Evolutionary conservation across 257 asterid species (phyloP).

Genomic region (Galeopsis tetrahit): DNA sequence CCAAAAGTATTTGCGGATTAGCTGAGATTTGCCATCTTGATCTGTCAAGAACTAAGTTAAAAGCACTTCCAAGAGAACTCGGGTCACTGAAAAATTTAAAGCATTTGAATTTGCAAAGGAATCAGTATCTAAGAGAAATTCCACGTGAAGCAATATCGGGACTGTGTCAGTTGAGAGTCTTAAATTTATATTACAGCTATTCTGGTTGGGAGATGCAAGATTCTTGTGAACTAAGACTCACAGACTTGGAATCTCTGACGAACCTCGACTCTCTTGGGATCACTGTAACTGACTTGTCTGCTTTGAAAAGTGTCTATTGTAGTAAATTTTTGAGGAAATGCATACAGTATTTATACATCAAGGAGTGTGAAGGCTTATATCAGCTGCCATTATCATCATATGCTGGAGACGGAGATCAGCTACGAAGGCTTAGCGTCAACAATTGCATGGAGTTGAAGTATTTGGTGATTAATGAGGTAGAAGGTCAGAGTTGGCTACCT

Average conservation of each 20-base stretch:
- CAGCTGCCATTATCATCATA: constrained; percentile 44
- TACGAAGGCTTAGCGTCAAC: constrained; percentile 53
- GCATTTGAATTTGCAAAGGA: constrained; percentile 55
- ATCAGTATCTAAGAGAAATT: constrained; percentile 43
- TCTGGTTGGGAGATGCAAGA: constrained; percentile 40
- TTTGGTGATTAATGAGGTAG: constrained; percentile 43
- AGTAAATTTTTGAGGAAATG: constrained; percentile 39
- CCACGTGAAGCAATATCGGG: constrained; percentile 47
- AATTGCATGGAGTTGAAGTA: constrained; percentile 44
- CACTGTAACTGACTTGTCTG: constrained; percentile 39
- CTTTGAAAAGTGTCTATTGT: constrained; percentile 40
- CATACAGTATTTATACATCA: constrained; percentile 51
- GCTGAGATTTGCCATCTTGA: constrained; percentile 51
- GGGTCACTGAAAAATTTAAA: constrained; percentile 41
- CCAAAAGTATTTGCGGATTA: constrained; percentile 44
- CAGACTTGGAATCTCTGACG: constrained; percentile 41
- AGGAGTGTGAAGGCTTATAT: constrained; percentile 51
- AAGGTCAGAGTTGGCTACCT: constrained; percentile 48
- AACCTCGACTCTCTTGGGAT: constrained; percentile 50
- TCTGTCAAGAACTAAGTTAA: constrained; percentile 54
- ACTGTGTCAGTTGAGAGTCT: constrained; percentile 43
- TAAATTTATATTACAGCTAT: constrained; percentile 55
- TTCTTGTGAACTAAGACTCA: constrained; percentile 37
- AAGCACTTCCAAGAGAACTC: constrained; percentile 45
- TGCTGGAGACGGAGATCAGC: constrained; percentile 51